Base-by-base conservation (phyloP, 768 basidiomycete genomes). In the Boletus pseudo-olivaceus region DNA sequence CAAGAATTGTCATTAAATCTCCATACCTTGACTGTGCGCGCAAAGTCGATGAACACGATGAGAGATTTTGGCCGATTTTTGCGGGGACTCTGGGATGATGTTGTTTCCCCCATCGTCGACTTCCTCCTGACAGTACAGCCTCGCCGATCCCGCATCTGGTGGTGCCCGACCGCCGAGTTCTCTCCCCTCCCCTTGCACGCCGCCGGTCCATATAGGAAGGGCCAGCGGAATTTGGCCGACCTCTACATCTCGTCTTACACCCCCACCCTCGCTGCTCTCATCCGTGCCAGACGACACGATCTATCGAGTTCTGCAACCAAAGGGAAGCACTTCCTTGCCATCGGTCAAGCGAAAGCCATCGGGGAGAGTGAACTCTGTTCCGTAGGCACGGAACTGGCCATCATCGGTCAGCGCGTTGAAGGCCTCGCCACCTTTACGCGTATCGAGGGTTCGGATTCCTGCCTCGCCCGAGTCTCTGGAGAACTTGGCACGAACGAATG, bases 101-200 rank as follows among this genome's bases (percentile, higher is more conserved):
- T 67, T 8, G 58, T 62, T 8, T 32, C 35, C 15, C 61, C 63
- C 7, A 29, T 67, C 0, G 42, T 51, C 5, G 9, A 55, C 8
- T 7, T 9, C 7, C 38, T 49, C 4, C 38, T 7, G 14, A 20
- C 8, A 6, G 7, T 10, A 2, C 2, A 20, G 15, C 27, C 59
- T 19, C 5, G 2, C 30, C 12, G 20, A 17, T 43, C 48, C 1
- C 37, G 38, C 14, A 40, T 49, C 7, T 58, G 58, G 58, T 53
- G 59, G 48, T 60, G 58, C 23, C 59, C 59, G 1, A 56, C 59
- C 0, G 40, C 53, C 7, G 29, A 49, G 6, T 45, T 64, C 10
- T 53, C 55, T 30, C 12, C 19, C 2, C 34, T 64, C 7, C 67
- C 61, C 2, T 19, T 67, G 4, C 65, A 66, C 29, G 61, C 67